Conservation (phyloP, 441 rosid genomes). For the Mallotus repandus region DNA sequence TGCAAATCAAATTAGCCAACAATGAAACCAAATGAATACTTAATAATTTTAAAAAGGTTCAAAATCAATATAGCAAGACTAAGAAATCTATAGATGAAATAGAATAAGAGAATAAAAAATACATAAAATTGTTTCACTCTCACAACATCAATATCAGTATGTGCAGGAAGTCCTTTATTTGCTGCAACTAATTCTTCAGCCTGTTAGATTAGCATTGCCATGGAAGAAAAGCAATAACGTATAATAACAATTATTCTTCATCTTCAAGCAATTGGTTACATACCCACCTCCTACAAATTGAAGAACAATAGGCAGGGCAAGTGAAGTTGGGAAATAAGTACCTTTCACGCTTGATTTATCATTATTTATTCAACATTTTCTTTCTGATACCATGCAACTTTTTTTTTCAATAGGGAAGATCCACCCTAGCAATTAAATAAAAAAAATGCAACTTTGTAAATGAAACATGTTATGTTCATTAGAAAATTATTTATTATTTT, state of each 20-base stretch:
- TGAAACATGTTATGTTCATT: too few species aligned
- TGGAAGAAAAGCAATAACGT: conserved; percentile 1
- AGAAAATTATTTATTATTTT: too few species aligned
- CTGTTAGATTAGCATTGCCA: conserved; percentile 38
- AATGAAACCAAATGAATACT: too few species aligned
- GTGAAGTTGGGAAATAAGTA: conserved; percentile 29
- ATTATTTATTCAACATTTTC: conserved; percentile 89
- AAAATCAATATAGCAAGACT: too few species aligned
- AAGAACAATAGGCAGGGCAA: too few species aligned
- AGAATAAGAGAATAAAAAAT: too few species aligned
- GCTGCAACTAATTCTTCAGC: conserved; percentile 90
- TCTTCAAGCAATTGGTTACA: background rate
- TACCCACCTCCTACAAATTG: too few species aligned
- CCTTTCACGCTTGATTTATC: conserved; percentile 80
- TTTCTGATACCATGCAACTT: conserved; percentile 61
- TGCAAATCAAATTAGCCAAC: too few species aligned
- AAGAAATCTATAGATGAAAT: too few species aligned
- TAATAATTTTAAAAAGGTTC: too few species aligned
- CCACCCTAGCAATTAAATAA: conserved; percentile 33
- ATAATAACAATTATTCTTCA: background rate
- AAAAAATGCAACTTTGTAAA: too few species aligned
- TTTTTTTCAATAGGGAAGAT: conserved; percentile 69
- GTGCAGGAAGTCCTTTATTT: too few species aligned
- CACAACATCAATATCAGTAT: conserved; percentile 61
- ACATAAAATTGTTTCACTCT: conserved; percentile 19